Evolutionary conservation across 257 asterid species (phyloP).

Genomic region (Galeopsis tetrahit): DNA sequence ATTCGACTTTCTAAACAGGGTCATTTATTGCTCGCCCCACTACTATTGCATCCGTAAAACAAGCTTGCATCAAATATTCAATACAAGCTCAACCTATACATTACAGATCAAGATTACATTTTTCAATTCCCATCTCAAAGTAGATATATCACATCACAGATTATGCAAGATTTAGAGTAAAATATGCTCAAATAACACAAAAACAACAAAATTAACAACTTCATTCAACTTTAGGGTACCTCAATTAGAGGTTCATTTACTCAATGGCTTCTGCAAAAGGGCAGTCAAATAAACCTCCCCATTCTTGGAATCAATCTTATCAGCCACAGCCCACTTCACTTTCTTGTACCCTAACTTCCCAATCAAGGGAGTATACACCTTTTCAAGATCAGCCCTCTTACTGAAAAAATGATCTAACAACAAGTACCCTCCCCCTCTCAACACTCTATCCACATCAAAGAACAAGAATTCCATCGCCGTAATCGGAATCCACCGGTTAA

Average conservation of each 20-base stretch:
- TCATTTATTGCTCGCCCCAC: background rate
- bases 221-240: slow-evolving; percentile 38
- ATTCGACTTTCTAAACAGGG: background rate
- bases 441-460: slow-evolving; percentile 85
- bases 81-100: slow-evolving; percentile 1
- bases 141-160: background rate
- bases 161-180: background rate
- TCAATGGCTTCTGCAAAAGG: slow-evolving; percentile 86
- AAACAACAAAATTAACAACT: background rate
- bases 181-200: slow-evolving; percentile 10
- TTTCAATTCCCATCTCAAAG: background rate
- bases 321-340: slow-evolving; percentile 92
- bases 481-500: slow-evolving; percentile 91
- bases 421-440: slow-evolving; percentile 91
- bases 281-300: slow-evolving; percentile 92
- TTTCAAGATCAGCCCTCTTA: slow-evolving; percentile 77
- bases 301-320: slow-evolving; percentile 77
- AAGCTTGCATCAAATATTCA: slow-evolving; percentile 6
- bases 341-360: slow-evolving; percentile 88
- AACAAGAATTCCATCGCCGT: slow-evolving; percentile 78
- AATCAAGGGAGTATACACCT: slow-evolving; percentile 74
- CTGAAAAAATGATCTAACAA: slow-evolving; percentile 87
- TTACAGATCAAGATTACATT: slow-evolving; percentile 9
- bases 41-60: background rate
- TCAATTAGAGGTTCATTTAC: slow-evolving; percentile 48